Percentiles rank a stretch among this genome's conserved stretches.
Evolutionary conservation across 305 asterid species (phyloP).

Genomic region (Striga hermonthica): DNA sequence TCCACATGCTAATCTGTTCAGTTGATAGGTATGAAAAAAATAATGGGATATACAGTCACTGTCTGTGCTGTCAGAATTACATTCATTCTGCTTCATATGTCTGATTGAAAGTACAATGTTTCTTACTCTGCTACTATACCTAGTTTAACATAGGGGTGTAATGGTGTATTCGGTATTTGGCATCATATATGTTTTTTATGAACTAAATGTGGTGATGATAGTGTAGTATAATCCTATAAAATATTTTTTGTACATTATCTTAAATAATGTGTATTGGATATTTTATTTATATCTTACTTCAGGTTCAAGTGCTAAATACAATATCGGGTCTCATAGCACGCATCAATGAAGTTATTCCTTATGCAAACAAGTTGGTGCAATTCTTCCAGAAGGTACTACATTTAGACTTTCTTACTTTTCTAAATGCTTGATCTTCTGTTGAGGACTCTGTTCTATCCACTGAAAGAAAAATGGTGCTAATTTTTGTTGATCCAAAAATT

Average conservation of each 20-base stretch:
- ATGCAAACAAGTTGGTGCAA: constrained; percentile 76
- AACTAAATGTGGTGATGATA: constrained; percentile 1
- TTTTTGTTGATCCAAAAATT: constrained; percentile 20
- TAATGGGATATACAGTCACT: constrained; percentile 1
- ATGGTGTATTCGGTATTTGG: neutral
- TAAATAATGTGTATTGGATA: constrained; percentile 15
- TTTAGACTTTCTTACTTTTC: constrained; percentile 12
- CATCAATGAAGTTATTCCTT: constrained; percentile 65
- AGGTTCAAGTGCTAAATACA: constrained; percentile 95
- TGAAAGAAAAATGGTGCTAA: constrained; percentile 8
- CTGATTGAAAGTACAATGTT: constrained; percentile 5
- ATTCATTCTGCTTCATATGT: constrained; percentile 5
- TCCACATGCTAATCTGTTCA: too few relatives aligned
- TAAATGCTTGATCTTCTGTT: constrained; percentile 10
- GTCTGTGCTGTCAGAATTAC: constrained; percentile 3
- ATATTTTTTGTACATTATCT: constrained; percentile 10
- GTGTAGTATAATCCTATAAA: neutral
- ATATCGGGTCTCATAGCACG: constrained; percentile 79
- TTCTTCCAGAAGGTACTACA: constrained; percentile 78
- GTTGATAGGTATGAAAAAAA: constrained; percentile 14
- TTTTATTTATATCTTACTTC: constrained; percentile 32
- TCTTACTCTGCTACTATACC: neutral
- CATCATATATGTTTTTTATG: neutral
- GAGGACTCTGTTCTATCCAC: constrained; percentile 14
- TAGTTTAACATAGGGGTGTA: constrained; percentile 1